phyloP scores from a whole-genome alignment of 2,329 filamentous ascomycete species.

The Pezizomycotina sp. region DNA sequence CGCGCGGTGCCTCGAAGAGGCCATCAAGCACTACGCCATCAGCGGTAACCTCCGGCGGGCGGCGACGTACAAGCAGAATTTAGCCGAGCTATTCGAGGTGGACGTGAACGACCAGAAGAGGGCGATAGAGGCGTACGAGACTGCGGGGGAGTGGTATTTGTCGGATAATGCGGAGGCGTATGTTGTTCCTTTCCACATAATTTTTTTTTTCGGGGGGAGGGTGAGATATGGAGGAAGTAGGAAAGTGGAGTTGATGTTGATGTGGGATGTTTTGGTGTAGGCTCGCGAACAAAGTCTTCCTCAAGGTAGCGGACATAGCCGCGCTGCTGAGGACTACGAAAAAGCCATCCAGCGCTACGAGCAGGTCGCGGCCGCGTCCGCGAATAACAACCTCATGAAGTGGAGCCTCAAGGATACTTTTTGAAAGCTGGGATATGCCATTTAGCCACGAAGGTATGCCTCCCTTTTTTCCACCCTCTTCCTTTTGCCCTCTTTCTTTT shows the following conservation, averaged over 20 bases:
- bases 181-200: slow-evolving; percentile 30
- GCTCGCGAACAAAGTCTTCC: slow-evolving; percentile 79
- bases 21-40: slow-evolving; percentile 70
- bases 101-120: slow-evolving; percentile 62
- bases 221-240: no score
- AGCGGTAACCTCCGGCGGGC: slow-evolving; percentile 86
- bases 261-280: slow-evolving; percentile 31
- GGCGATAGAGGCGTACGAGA: slow-evolving; percentile 69
- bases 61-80: slow-evolving; percentile 74
- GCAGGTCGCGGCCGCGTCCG: slow-evolving; percentile 57
- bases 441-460: slow-evolving; percentile 42
- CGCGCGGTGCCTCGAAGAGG: slow-evolving; percentile 58
- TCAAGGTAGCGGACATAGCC: slow-evolving; percentile 79
- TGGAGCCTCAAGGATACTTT: slow-evolving; percentile 94
- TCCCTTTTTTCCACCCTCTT: not conserved
- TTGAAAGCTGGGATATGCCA: slow-evolving; percentile 89
- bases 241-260: not conserved
- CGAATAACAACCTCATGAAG: slow-evolving; percentile 82
- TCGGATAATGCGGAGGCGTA: slow-evolving; percentile 69
- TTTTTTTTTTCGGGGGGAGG: not conserved
- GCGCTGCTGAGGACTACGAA: slow-evolving; percentile 73
- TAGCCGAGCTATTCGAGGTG: slow-evolving; percentile 71
- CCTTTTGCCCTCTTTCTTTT: not conserved
- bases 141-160: slow-evolving; percentile 78
- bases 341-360: slow-evolving; percentile 71